Conservation (phyloP, 345 rosid genomes). For the Geranium brycei region DNA sequence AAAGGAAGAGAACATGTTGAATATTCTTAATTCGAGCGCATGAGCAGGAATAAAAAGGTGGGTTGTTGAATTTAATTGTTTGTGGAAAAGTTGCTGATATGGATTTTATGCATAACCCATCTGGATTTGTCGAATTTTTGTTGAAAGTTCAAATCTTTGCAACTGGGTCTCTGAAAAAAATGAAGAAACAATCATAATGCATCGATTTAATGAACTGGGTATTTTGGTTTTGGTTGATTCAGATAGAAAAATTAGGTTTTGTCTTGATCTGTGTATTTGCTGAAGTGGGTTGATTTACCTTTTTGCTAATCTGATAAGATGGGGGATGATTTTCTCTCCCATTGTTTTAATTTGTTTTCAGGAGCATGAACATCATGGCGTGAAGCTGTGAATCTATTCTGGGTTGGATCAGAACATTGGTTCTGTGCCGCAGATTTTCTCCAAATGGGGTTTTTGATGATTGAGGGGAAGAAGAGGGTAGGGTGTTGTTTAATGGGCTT, state of each 20-base stretch:
- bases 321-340: constrained; percentile 5
- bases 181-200: constrained; percentile 3
- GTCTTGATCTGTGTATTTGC: constrained; percentile 17
- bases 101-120: constrained; percentile 9
- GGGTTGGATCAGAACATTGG: background rate
- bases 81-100: constrained; percentile 9
- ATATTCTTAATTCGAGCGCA: background rate
- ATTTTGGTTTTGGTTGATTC: constrained; percentile 14
- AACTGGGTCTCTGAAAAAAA: constrained; percentile 10
- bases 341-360: constrained; percentile 1
- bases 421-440: background rate
- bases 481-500: constrained; percentile 7
- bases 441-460: constrained; percentile 6
- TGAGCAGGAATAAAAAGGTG: constrained; percentile 7
- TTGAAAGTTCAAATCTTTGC: constrained; percentile 17
- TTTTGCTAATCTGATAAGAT: constrained; percentile 10
- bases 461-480: constrained; percentile 8
- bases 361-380: background rate
- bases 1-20: background rate
- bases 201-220: constrained; percentile 4
- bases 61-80: background rate
- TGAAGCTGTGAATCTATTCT: background rate
- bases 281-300: constrained; percentile 1
- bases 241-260: constrained; percentile 12
- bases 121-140: constrained; percentile 12